Evolutionary conservation across 495 filamentous ascomycete species (phyloP), one percentile per base, ranked within the genome.

Genomic region (Aspergillus biplanus): DNA sequence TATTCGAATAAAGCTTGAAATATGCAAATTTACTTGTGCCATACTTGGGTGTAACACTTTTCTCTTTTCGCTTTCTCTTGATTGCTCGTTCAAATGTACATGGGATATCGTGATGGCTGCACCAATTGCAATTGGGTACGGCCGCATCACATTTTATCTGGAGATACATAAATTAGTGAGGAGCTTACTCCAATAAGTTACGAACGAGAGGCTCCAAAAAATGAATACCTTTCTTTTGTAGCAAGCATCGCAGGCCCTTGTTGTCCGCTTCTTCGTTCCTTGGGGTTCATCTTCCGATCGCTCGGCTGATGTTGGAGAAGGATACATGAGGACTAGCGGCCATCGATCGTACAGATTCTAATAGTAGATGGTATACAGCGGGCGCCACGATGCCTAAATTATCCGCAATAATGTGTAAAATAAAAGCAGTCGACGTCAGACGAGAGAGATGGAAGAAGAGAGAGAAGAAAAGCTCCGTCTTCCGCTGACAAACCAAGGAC

Each of bases 101-200:
- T 13, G 75, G 65, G 5, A 79, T 73, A 54, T 78, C 70, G 63
- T 85, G 82, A 64, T 84, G 80, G 56, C 72, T 75, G 59, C 82
- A 85, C 82, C 82, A 85, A 67, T 85, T 80, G 71, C 82, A 85
- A 54, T 74, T 61, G 5, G 75, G 75, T 3, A 69, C 46, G 7
- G 70, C 76, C 11, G 70, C 72, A 60, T 85, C 82, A 59, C 82
- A 85, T 78, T 82, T 82, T 56, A 85, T 85, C 81, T 85, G 56
- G n/a, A 55, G 32, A 31, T 3, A 0, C 13, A 7, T 31, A 56
- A 15, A 54, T 59, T 33, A 46, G 55, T 31, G 61, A 9, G n/a
- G 6, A 15, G 11, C 0, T 13, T 16, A 39, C 5, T 50, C 33
- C 21, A 27, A 31, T 9, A 9, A 27, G 5, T n/a, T 50, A 18